These are phyloP conservation scores for Rhododendron mucronatum DNA, from an alignment of 148 eudicot genomes.

Conservation along the genomic window DNA sequence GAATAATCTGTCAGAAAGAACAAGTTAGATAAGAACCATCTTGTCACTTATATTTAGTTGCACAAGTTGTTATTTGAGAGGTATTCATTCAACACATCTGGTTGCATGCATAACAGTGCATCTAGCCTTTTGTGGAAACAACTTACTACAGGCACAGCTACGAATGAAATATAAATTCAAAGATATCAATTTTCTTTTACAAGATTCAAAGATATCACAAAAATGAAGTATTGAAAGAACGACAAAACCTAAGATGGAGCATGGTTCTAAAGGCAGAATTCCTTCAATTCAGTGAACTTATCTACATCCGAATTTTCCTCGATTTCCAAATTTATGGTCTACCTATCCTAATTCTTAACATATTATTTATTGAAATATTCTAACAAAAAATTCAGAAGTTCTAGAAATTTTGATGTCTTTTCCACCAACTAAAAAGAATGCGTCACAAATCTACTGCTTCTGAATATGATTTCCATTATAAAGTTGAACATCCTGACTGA, in stretches of 20 bases:
- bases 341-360: neutral
- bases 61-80: neutral
- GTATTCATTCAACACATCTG: neutral
- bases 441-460: neutral
- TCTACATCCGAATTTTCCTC: neutral
- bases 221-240: neutral
- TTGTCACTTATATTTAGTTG: conserved; percentile 1
- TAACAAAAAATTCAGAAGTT: neutral
- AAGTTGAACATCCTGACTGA: neutral
- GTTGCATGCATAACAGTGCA: neutral
- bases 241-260: neutral
- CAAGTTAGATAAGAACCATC: neutral
- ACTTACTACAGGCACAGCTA: neutral
- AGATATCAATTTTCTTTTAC: neutral
- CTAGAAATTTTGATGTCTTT: neutral
- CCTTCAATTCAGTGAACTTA: neutral
- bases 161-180: neutral
- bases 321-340: neutral
- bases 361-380: neutral
- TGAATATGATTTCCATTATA: neutral
- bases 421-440: neutral
- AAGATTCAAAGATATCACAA: neutral
- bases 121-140: neutral
- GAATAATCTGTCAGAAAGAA: conserved; percentile 45
- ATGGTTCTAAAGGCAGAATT: neutral